Evolutionary conservation across 2,329 filamentous ascomycete species (phyloP), one percentile per base, ranked within the genome.

Genomic region (Chaetomiaceae sp.): DNA sequence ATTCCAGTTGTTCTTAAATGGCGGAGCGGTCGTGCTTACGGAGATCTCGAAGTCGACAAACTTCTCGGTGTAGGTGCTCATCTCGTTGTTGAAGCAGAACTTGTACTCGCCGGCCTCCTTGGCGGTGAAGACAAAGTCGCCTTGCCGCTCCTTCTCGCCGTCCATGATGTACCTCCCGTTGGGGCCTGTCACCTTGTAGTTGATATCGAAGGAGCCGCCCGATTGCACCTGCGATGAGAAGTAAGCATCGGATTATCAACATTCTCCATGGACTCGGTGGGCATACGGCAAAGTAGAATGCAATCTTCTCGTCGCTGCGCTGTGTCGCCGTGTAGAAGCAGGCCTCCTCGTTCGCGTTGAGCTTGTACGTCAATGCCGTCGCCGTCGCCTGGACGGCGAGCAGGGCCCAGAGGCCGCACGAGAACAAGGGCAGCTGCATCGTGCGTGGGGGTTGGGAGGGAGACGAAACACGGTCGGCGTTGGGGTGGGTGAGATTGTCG

Each of bases 61-160:
- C 75, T 99, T 99, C 73, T 99, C 93, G 46, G 91, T 86, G 67
- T 96, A 96, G 0, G 92, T 97, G 66, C 88, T 95, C 87, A 99
- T 96, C 67, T 93, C 87, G 66, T 99, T 99, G 73, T 91, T 87
- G 77, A 99, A 99, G 79, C 93, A 99, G 75, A 99, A 97, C 48
- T 84, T 82, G 74, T 97, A 96, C 65, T 97, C 92, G 59, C 93
- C 93, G 6, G 79, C 66, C 46, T 89, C 82, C 63, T 89, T 89
- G 40, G 91, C 93, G 0, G 91, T 96, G 70, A 99, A 99, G 56
- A 99, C 93, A 66, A 95, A 97, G 71, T 99, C 93, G 48, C 92
- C 93, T 73, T 97, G 92, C 59, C 92, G 83, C 74, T 87, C 93
- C 73, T 96, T 97, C 61, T 85, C 77, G 55, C 91, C 93, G 54